Conservation (phyloP, 768 basidiomycete genomes). For the Termitomyces sp. region DNA sequence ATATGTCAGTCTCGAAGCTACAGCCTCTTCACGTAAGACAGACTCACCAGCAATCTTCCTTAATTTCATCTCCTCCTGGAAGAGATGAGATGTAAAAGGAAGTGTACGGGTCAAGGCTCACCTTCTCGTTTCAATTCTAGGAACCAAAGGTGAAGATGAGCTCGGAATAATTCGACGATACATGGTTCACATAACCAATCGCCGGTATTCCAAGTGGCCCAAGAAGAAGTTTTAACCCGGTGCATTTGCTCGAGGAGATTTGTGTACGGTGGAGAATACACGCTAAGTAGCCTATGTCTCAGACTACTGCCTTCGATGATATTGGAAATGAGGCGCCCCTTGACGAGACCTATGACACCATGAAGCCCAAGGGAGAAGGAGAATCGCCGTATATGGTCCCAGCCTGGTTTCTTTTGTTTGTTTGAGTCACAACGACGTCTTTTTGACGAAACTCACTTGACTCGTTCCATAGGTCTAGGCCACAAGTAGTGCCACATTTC, state of each 20-base stretch:
- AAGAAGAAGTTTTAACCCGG: conserved; percentile 7
- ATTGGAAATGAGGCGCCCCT: not conserved
- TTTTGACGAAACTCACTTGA: conserved; percentile 7
- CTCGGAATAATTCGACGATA: conserved; percentile 17
- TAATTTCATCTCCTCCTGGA: conserved; percentile 8
- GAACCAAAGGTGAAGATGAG: conserved; percentile 23
- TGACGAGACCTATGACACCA: not conserved
- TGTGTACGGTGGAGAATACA: not conserved
- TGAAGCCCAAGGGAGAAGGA: not conserved
- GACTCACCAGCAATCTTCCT: conserved; percentile 23
- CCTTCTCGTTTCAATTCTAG: conserved; percentile 17
- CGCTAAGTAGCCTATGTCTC: not conserved
- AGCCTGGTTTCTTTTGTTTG: conserved; percentile 5
- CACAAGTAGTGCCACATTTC: conserved; percentile 9
- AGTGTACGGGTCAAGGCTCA: conserved; percentile 1
- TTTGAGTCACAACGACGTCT: not conserved
- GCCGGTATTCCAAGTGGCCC: conserved; percentile 19
- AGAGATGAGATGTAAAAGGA: not conserved
- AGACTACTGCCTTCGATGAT: not conserved
- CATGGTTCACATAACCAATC: conserved; percentile 27
- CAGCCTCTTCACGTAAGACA: not conserved
- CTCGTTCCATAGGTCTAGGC: conserved; percentile 14
- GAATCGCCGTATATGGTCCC: conserved; percentile 12
- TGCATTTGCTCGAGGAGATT: conserved; percentile 10
- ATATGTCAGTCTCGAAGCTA: not conserved